Evolutionary conservation across 805 yeast genomes (phyloP), one percentile per base, ranked within the genome.

Genomic region (Wickerhamiella kurtzmanii): DNA sequence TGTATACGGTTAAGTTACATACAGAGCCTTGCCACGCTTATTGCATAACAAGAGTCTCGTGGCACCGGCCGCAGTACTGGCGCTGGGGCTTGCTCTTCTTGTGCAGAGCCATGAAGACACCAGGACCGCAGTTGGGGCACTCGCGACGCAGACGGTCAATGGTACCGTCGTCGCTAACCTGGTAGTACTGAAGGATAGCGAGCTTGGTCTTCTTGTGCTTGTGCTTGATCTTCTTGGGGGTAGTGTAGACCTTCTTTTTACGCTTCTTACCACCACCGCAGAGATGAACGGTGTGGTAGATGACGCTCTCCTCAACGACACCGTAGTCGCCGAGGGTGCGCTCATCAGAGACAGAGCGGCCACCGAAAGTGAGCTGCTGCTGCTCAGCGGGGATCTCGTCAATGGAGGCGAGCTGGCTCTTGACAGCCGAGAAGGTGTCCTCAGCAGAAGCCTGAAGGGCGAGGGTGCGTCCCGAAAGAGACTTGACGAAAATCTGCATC

Each of bases 221-320:
- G 94, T 92, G 97, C 77, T 76, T 85, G 77, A 92, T 85, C 83
- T 88, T 94, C 88, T 92, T 92, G 79, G 98, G 98, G 70, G 97
- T 89, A 77, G 97, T 89, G 89, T 89, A 92, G 71, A 87, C 96
- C 94, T 89, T 89, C 96, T 92, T 92, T 92, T 92, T 92, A 82
- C 95, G 89, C 92, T 92, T 92, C 85, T 88, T 92, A 79, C 95
- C 95, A 75, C 95, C 96, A 71, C 97, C 97, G 77, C 96, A 85
- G 70, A 89, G 83, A 79, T 96, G 87, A 59, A 89, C 76, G 58
- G 89, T 97, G 75, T 89, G 80, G 72, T 89, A 96, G 48, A 88
- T 72, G 53, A 96, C 88, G 55, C 96, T 86, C 74, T 88, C 96
- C 77, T 88, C 88, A 75, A 87, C 95, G 70, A 88, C 88, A 82